phyloP scores from a whole-genome alignment of 306 rosid species.

The Trifolium dubium region DNA sequence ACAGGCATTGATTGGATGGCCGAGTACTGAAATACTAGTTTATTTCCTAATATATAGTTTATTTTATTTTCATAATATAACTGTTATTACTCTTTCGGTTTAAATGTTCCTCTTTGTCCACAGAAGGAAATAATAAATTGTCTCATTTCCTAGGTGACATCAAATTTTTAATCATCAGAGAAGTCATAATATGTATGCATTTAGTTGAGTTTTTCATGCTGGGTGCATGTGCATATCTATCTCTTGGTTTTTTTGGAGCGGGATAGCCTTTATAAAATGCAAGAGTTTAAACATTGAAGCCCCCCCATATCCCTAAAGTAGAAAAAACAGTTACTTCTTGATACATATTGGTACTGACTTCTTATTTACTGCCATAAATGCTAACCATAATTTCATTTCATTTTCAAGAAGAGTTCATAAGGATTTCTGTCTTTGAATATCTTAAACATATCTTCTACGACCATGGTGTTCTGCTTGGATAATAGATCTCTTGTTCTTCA shows the following conservation, averaged over 20 bases:
- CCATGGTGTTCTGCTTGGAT: slow-evolving; percentile 21
- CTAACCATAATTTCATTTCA: not conserved
- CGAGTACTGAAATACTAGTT: not conserved
- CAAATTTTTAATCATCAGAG: slow-evolving; percentile 10
- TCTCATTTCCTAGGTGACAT: slow-evolving; percentile 7
- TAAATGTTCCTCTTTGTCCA: not conserved
- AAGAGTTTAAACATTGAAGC: slow-evolving; percentile 1
- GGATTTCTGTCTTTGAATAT: slow-evolving; percentile 12
- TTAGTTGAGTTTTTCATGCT: not conserved
- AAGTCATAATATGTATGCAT: slow-evolving; percentile 19
- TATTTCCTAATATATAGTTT: slow-evolving; percentile 7
- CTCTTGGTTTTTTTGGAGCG: slow-evolving; percentile 1
- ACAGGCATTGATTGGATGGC: not conserved
- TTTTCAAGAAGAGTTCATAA: not conserved
- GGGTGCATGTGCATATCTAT: not conserved
- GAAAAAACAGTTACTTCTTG: not conserved
- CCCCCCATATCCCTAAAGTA: not conserved
- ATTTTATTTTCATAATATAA: not conserved
- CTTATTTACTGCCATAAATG: slow-evolving; percentile 16
- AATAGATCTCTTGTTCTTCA: not conserved
- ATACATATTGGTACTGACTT: not conserved
- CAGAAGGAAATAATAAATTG: slow-evolving; percentile 13
- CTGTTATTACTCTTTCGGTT: not conserved
- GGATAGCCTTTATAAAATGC: not conserved
- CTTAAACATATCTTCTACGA: slow-evolving; percentile 19